Evolutionary conservation across 352 stramenopile species (phyloP).

Genomic region (Phytophthora crassamura): DNA sequence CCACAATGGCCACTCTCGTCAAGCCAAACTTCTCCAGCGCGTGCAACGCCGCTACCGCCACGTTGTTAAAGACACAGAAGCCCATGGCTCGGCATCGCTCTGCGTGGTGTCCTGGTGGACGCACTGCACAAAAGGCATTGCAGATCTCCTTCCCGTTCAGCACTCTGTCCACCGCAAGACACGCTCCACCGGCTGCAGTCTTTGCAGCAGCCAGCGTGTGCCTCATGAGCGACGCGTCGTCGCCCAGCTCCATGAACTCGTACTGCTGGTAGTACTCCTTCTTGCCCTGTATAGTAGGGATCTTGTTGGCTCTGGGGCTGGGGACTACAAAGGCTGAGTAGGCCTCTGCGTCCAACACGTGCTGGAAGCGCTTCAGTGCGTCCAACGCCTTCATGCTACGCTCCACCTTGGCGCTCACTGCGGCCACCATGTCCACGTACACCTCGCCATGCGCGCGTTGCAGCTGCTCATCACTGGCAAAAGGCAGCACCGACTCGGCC

Average conservation of each 20-base stretch:
- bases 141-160: slow-evolving; percentile 2
- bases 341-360: slow-evolving; percentile 8
- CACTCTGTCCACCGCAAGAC: slow-evolving; percentile 75
- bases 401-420: slow-evolving; percentile 64
- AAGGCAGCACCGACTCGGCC: slow-evolving; percentile 30
- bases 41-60: slow-evolving; percentile 94
- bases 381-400: slow-evolving; percentile 67
- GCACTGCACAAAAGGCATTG: slow-evolving; percentile 92
- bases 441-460: slow-evolving; percentile 61
- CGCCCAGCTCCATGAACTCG: slow-evolving; percentile 71
- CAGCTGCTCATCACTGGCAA: slow-evolving; percentile 57
- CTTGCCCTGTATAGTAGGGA: slow-evolving; percentile 38
- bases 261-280: slow-evolving; percentile 66
- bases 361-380: slow-evolving; percentile 15
- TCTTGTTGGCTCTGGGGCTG: slow-evolving; percentile 24
- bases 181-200: slow-evolving; percentile 79
- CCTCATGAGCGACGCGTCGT: slow-evolving; percentile 73
- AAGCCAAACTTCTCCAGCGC: slow-evolving; percentile 76
- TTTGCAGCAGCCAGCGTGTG: slow-evolving; percentile 70
- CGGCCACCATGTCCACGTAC: slow-evolving; percentile 61
- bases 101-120: slow-evolving; percentile 69
- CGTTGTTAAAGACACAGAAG: slow-evolving; percentile 98
- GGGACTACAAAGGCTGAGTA: slow-evolving; percentile 5
- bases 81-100: slow-evolving; percentile 60
- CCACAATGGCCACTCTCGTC: slow-evolving; percentile 63